These are phyloP conservation scores for Scytalidium lignicola DNA, from an alignment of 2,329 filamentous ascomycete species.

Conservation along the genomic window DNA sequence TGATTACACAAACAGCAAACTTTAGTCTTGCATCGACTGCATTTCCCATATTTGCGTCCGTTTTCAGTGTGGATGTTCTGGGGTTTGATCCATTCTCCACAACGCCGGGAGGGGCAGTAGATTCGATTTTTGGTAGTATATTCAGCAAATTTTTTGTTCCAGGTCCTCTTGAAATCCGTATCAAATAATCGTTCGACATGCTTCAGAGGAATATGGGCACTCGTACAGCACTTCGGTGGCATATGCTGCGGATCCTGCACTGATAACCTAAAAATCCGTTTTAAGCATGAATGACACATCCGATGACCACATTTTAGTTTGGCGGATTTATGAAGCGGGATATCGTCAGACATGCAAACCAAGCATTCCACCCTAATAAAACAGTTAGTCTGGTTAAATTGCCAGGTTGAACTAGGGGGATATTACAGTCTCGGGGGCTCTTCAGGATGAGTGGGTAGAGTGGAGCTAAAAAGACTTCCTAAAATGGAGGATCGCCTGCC, in stretches of 20 bases:
- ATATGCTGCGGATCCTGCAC: conserved; percentile 74
- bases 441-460: conserved; percentile 8
- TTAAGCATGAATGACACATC: conserved; percentile 76
- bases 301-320: conserved; percentile 74
- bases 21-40: conserved; percentile 65
- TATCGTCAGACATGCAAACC: conserved; percentile 63
- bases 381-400: conserved; percentile 13
- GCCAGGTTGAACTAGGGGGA: not conserved
- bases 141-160: conserved; percentile 78
- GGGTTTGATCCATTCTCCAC: conserved; percentile 76
- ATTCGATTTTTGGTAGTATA: conserved; percentile 68
- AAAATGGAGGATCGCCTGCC: conserved; percentile 15
- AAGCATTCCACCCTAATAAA: conserved; percentile 61
- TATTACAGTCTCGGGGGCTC: conserved; percentile 26
- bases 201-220: conserved; percentile 66
- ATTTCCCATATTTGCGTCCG: conserved; percentile 63
- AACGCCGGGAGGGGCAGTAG: conserved; percentile 69
- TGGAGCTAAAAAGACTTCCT: conserved; percentile 16
- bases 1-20: conserved; percentile 71
- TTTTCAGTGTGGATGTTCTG: conserved; percentile 57
- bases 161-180: conserved; percentile 66
- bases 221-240: conserved; percentile 77
- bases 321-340: conserved; percentile 57
- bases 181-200: conserved; percentile 75
- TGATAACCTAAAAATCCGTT: conserved; percentile 68